Base-by-base conservation (phyloP, 768 basidiomycete species). In the Mrakia blollopis region DNA sequence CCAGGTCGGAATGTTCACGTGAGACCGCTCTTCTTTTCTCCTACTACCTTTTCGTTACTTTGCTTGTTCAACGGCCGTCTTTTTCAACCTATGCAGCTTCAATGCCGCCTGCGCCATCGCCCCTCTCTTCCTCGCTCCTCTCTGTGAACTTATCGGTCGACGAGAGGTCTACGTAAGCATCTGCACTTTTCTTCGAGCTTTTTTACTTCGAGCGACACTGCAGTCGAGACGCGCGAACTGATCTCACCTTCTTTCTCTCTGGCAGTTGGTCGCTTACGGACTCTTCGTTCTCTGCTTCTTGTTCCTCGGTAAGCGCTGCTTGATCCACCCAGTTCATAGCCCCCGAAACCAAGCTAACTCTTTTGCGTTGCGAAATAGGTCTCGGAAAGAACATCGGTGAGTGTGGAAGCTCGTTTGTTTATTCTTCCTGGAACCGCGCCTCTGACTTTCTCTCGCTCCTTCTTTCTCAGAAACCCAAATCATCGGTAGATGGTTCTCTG, bases 251-350 rank as follows among this genome's bases (percentile, higher is more conserved):
- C 47, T 18, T 50, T 50, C 47, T 21, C 47, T 16, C 16, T 50
- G 16, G 9, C 47, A 50, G 47, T 35, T 63, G 30, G 57, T 37
- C 14, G 75, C 77, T 52, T 79, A 78, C 68, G 35, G 37, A 50
- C 62, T 79, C 69, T 81, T 81, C 78, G 78, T 78, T 73, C 73
- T 81, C 73, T 63, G 78, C 72, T 79, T 79, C 78, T 69, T 81
- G 71, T 75, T 80, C 44, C 80, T 81, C 37, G 80, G 79, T 37
- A 30, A 3, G 62, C 14, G 30, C 4, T 37, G 0, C 28, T 30
- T 30, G n/a, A n/a, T n/a, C 28, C 35, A 11, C 11, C 39, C 6
- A 41, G 39, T 6, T 13, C 10, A 23, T 23, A 16, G 32, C 16
- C 4, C 61, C n/a, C 8, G 9, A 16, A 28, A 8, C 61, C 6